Base-by-base conservation (phyloP, 2,329 filamentous ascomycete genomes). In the Bertia moriformis region DNA sequence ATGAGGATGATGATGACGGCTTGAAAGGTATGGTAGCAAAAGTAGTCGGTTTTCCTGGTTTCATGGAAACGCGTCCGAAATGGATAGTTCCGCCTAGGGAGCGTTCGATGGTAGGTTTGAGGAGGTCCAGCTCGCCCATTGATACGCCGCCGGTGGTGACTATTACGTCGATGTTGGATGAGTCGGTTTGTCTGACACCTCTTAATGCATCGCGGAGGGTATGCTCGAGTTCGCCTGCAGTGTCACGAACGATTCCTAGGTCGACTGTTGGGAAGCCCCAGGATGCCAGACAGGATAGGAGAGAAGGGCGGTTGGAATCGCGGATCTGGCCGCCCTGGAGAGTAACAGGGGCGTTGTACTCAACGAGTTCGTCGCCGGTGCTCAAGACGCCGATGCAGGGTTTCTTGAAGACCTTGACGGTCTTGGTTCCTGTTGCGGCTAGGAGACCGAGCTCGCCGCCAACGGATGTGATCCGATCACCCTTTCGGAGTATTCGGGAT, bases 41-140 rank as follows among this genome's bases (percentile, higher is more conserved):
- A 0, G 91, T 98, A 0, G 88, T 95, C 2, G 91, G 91, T 59
- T 96, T 98, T 3, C 91, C 91, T 0, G 91, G 91, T 63, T 98
- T 98, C 91, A 98, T 96, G 40, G 81, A 74, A 2, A 98, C 91
- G 3, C 91, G 81, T 18, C 91, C 91, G 49, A 98, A 98, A 58
- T 95, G 91, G 47, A 98, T 94, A 0, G 80, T 91, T 4, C 91
- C 91, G 41, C 87, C 86, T 1, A 98, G 72, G 1, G 78, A 69
- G 32, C 89, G 80, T 63, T 96, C 91, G 49, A 98, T 84, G 0
- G 89, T 96, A 0, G 91, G 89, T 56, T 98, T 98, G 15, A 98
- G 73, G 4, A 98, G 78, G 57, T 98, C 91, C 2, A 95, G 75
- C 60, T 98, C 91, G 41, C 91, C 91, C 91, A 98, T 98, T 7